Evolutionary conservation across 345 rosid genomes (phyloP).

Genomic region (Citrus sinensis): DVS_A1.0 CM039162.1:8351501-8352000

Average conservation of each 20-base stretch:
- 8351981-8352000: neutral
- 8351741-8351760: neutral
- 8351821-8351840: neutral
- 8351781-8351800: neutral
- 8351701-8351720: neutral
- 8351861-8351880: neutral
- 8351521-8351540: neutral
- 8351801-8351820: neutral
- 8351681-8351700: neutral
- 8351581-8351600: slow-evolving; percentile 26
- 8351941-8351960: neutral
- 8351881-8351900: neutral
- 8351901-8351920: neutral
- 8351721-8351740: neutral
- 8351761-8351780: neutral
- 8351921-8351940: neutral
- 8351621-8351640: slow-evolving; percentile 76
- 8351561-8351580: slow-evolving; percentile 35
- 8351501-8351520: neutral
- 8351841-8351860: neutral
- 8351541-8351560: neutral
- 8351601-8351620: slow-evolving; percentile 61
- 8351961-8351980: too few relatives aligned
- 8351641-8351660: slow-evolving; percentile 37
- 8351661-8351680: neutral